Percentiles rank a stretch among this genome's conserved stretches.
Conservation (phyloP, 169 alveolate species). For the Perkinsus chesapeaki region DNA sequence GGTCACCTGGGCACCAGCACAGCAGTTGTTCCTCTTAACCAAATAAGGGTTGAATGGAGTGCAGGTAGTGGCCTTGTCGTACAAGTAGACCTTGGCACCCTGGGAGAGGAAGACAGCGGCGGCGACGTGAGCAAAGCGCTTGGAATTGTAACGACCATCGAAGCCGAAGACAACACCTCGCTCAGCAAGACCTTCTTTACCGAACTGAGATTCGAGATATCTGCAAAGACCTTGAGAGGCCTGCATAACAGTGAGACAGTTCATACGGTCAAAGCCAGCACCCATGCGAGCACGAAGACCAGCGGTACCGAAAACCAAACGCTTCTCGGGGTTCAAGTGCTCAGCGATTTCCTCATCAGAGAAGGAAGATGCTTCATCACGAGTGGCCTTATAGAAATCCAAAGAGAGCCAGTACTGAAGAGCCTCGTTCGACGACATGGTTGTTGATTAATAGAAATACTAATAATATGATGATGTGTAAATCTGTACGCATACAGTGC, state of each 20-base stretch:
- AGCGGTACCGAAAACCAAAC: constrained; percentile 53
- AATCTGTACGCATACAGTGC: neutral
- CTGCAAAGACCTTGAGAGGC: constrained; percentile 68
- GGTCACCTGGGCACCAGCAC: constrained; percentile 67
- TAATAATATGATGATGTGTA: neutral
- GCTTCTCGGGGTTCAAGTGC: constrained; percentile 11
- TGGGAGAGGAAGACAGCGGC: constrained; percentile 65
- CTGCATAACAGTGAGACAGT: constrained; percentile 60
- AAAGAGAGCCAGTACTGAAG: neutral
- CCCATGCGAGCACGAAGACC: constrained; percentile 68
- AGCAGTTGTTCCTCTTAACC: constrained; percentile 37
- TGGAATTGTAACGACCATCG: constrained; percentile 69
- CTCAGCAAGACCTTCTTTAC: constrained; percentile 39
- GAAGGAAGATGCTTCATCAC: neutral
- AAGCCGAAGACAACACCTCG: constrained; percentile 66
- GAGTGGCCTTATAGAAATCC: neutral
- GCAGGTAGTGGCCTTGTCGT: constrained; percentile 37
- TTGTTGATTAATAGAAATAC: neutral
- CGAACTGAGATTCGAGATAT: constrained; percentile 46
- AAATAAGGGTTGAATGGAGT: constrained; percentile 71
- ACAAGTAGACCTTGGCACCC: constrained; percentile 51
- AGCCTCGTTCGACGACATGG: neutral
- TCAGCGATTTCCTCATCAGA: neutral
- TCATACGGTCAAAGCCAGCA: constrained; percentile 62
- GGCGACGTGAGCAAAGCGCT: constrained; percentile 56